phyloP scores from a whole-genome alignment of 805 yeast genomes.

The Cyberlindnera sargentensis region DNA sequence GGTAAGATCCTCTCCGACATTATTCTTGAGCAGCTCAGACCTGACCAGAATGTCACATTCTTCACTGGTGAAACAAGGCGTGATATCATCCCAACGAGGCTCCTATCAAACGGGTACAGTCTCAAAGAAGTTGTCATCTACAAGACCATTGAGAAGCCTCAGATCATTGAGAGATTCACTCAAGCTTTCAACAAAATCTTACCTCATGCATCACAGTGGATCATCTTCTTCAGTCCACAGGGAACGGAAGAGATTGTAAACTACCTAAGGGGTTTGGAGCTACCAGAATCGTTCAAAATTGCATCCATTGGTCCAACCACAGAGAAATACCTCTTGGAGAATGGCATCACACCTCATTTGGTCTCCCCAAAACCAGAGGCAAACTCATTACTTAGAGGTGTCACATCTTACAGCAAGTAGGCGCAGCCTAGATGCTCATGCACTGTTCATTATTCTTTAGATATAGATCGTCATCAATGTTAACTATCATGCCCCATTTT shows the following conservation, averaged over 20 bases:
- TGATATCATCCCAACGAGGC: conserved; percentile 67
- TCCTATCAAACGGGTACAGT: conserved; percentile 35
- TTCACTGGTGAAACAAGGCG: conserved; percentile 83
- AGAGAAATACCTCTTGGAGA: conserved; percentile 44
- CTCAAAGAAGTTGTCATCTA: conserved; percentile 62
- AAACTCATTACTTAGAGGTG: conserved; percentile 37
- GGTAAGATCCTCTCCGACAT: conserved; percentile 64
- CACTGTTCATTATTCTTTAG: not conserved
- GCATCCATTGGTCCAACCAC: conserved; percentile 96
- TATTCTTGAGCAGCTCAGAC: conserved; percentile 32
- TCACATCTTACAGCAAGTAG: conserved; percentile 3
- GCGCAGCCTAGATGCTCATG: not conserved
- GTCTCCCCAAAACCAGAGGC: conserved; percentile 76
- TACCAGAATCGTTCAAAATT: conserved; percentile 27
- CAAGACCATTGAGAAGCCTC: conserved; percentile 48
- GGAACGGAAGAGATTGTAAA: conserved; percentile 64
- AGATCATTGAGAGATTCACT: conserved; percentile 28
- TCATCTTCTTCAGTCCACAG: conserved; percentile 87
- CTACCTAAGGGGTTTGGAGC: conserved; percentile 25
- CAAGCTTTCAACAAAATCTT: conserved; percentile 26
- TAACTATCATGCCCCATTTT: conserved; percentile 15
- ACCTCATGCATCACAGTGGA: conserved; percentile 41
- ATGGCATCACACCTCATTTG: conserved; percentile 51
- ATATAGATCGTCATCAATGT: no score
- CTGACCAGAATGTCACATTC: conserved; percentile 42